These are phyloP conservation scores for Caryopteris hybrid DNA, from an alignment of 305 asterid genomes.

Conservation along the genomic window DNA sequence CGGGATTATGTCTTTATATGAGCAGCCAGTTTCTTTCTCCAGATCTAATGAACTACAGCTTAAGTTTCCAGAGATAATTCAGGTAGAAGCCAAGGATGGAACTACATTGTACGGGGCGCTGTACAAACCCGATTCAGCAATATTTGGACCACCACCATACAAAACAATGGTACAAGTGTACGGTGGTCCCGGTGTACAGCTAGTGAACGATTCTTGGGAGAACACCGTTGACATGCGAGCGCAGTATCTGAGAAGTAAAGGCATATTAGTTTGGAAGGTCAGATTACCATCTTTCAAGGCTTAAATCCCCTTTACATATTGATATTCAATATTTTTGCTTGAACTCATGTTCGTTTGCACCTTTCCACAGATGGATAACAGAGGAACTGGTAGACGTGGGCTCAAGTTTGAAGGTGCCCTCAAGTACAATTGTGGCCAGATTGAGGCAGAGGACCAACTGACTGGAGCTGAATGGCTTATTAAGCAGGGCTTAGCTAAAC, in stretches of 20 bases:
- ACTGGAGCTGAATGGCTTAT: constrained; percentile 84
- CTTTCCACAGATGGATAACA: constrained; percentile 82
- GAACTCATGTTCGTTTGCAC: background rate
- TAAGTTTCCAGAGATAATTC: constrained; percentile 63
- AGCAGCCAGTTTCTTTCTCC: constrained; percentile 46
- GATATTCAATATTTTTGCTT: too few relatives aligned
- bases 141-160: constrained; percentile 90
- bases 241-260: constrained; percentile 77
- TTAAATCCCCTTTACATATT: too few relatives aligned
- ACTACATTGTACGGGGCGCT: constrained; percentile 68
- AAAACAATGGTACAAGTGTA: constrained; percentile 88
- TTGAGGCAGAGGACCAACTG: constrained; percentile 79
- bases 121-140: constrained; percentile 67
- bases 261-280: constrained; percentile 95
- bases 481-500: constrained; percentile 55
- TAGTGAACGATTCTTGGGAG: constrained; percentile 74
- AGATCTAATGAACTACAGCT: constrained; percentile 50
- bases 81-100: constrained; percentile 68
- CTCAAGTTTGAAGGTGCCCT: constrained; percentile 76
- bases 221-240: constrained; percentile 95
- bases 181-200: constrained; percentile 92
- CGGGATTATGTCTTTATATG: constrained; percentile 59
- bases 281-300: constrained; percentile 22
- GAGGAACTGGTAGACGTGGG: constrained; percentile 94
- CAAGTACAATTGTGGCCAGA: constrained; percentile 65